phyloP scores from a whole-genome alignment of 371 early-diverging fungal species.

The Rhizopus sp. region DNA sequence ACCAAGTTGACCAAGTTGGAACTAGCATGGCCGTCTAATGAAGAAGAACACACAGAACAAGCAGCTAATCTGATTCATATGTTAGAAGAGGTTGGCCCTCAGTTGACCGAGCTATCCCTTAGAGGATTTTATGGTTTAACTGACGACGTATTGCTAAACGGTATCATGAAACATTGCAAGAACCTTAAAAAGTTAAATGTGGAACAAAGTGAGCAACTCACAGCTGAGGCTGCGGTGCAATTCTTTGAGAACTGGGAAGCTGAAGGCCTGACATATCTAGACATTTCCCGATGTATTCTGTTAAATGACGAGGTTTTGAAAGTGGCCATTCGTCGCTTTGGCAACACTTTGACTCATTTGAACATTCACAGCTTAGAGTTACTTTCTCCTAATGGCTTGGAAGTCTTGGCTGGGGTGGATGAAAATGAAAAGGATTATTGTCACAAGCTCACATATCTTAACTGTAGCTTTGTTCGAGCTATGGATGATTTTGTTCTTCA shows the following conservation, averaged over 20 bases:
- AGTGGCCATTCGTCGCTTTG: constrained; percentile 63
- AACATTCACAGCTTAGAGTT: constrained; percentile 76
- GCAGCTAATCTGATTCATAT: constrained; percentile 15
- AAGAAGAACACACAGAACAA: neutral
- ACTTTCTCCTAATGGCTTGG: constrained; percentile 58
- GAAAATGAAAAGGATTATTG: constrained; percentile 26
- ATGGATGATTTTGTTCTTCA: constrained; percentile 72
- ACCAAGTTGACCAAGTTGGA: constrained; percentile 44
- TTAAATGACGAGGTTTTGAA: constrained; percentile 62
- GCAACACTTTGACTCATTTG: constrained; percentile 53
- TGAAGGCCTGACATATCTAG: constrained; percentile 51
- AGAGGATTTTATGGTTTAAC: constrained; percentile 48
- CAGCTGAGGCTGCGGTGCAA: constrained; percentile 57
- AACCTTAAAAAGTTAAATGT: constrained; percentile 58
- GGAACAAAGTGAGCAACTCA: constrained; percentile 55
- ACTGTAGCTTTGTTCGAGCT: constrained; percentile 74
- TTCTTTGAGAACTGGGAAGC: constrained; percentile 57
- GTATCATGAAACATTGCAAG: constrained; percentile 55
- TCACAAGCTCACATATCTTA: constrained; percentile 48
- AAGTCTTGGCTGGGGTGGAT: constrained; percentile 40
- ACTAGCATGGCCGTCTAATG: constrained; percentile 49
- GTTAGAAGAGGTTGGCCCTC: constrained; percentile 7
- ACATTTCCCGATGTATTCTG: constrained; percentile 55
- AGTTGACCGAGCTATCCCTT: constrained; percentile 59
- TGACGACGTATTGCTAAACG: constrained; percentile 60